Evolutionary conservation across 129 eudicot genomes (phyloP), one percentile per base, ranked within the genome.

Genomic region (Centaurea solstitialis): DNA sequence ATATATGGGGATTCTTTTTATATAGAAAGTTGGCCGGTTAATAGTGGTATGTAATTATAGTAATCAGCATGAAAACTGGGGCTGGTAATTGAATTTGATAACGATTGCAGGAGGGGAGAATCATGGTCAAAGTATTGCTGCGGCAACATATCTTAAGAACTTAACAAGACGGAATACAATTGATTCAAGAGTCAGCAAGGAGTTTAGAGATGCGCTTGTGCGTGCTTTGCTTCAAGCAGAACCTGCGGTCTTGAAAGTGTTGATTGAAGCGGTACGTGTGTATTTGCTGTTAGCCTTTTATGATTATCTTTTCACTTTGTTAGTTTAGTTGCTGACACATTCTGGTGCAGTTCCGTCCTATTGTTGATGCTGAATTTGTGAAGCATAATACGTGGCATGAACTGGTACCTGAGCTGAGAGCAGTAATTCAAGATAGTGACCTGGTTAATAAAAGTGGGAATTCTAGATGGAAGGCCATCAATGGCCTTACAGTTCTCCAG

Each of bases 91-190:
- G 76, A 87, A 11, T 17, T 53, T 74, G 53, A 57, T 39, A 57
- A 73, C 4, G 30, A 38, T 12, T 80, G 59, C 77, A 91, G 97
- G 88, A 35, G 86, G 90, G 30, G 94, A 85, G 75, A 80, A 90
- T 68, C 87, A 80, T 78, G 92, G 97, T 40, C 88, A 81, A 72
- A 83, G 80, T 73, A 70, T 92, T 35, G 97, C 97, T 66, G 97
- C 97, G 79, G 97, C 97, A 72, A 88, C 97, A 45, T 92, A 88
- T 81, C 88, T 92, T 12, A 92, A 92, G 90, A 90, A 92, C 76
- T 92, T 88, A 70, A 83, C 90, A 33, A 82, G 97, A 70, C 78
- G 86, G 75, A 86, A 73, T 80, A 68, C 82, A 10, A 80, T 65
- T 87, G 85, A 77, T 76, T 82, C 88, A 43, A 72, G 75, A 76